Base-by-base conservation (phyloP, 192 early-diverging fungal genomes). In the Paraglomus brasilianum region DNA sequence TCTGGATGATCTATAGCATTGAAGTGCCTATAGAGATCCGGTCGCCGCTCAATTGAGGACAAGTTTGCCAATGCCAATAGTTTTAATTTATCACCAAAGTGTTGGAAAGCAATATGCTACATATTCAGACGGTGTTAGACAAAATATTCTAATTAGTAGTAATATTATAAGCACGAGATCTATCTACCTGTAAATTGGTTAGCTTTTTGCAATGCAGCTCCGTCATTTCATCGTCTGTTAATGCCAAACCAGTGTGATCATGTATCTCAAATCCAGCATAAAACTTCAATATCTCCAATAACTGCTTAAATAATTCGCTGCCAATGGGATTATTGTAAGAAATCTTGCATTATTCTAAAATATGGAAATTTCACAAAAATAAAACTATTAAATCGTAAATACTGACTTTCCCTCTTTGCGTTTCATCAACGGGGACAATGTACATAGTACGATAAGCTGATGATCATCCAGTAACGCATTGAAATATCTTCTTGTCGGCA, bases 401-500 rank as follows among this genome's bases (percentile, higher is more conserved):
- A 73, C 61, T 70, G 69, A 57, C 70, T 75, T 63, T 65, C 53
- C 22, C 61, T 73, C 39, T 41, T 80, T 72, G 40, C 72, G 68
- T 44, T 61, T 75, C 38, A 77, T 66, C n/a, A 85, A 62, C 21
- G 78, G 78, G 46, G 85, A 75, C 47, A 81, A 73, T 61, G 76
- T 75, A 43, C 77, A 82, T 19, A 84, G 76, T 8, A 81, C 79
- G 1, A 86, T 71, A 39, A 96, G 74, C 45, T 94, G 85, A 56
- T 90, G 87, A 68, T 99, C 97, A 9, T 87, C 80, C 15, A 99
- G 67, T 5, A 99, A 57, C 2, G 85, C 77, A 70, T 90, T 86
- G 53, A 97, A 86, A 65, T 85, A 94, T 42, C 96, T 87, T n/a
- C 96, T 89, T 2, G 96, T 98, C 5, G 95, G 87, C 58, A 98